Base-by-base conservation (phyloP, 2,329 filamentous ascomycete genomes). In the Penicillium sp. region DNA sequence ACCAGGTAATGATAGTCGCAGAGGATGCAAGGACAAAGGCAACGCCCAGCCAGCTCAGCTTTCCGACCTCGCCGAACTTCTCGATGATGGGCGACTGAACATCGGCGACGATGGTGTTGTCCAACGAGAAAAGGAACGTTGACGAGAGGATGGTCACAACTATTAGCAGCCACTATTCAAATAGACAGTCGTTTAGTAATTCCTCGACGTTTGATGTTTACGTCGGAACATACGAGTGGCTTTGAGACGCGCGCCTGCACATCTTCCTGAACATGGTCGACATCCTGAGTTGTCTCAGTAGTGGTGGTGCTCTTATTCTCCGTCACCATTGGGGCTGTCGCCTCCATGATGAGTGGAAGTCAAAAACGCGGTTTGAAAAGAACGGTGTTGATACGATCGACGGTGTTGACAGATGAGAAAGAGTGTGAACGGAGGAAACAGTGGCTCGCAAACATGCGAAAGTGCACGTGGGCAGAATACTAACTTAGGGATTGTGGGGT, bases 51-150 rank as follows among this genome's bases (percentile, higher is more conserved):
- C 79, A 83, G 8, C 73, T 64, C 13, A 82, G 67, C 37, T 78
- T 75, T 7, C 70, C 65, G 29, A 79, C 62, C 3, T 72, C 61
- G 4, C 72, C 67, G 31, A 81, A 77, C 0, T 62, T 53, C 16
- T 72, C 60, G 16, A 80, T 67, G 19, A 82, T 76, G 3, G 71
- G 67, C 1, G 76, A 74, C 57, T 83, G 78, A 2, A 79, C 73
- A 60, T 81, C 79, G 3, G 82, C 76, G 25, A 81, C 71, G 3
- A 83, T 81, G 2, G 83, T 83, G 0, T 81, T 83, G 5, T 76
- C 74, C 3, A 76, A 63, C 6, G 67, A 64, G 48, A 67, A 74
- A 25, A 74, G 64, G 50, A 71, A 72, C 11, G 78, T 77, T 2
- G 70, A 82, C 1, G 73, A 66, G 9, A 75, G 67, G 1, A 74